Percentiles rank a stretch among this genome's conserved stretches.
Conservation (phyloP, 192 early-diverging fungal species). For the Mortierella antarctica region DNA sequence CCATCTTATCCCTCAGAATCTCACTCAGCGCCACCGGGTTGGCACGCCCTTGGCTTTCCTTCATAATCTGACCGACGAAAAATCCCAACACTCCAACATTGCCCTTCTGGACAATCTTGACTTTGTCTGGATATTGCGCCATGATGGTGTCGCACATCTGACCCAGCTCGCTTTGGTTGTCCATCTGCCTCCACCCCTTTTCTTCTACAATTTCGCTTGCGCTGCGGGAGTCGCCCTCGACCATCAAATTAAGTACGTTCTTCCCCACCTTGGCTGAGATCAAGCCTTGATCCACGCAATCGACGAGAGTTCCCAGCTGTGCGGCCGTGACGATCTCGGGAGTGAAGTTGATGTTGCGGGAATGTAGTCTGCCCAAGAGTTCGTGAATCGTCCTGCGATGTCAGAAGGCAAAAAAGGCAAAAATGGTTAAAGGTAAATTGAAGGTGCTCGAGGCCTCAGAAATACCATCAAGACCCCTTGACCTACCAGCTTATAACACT, state of each 20-base stretch:
- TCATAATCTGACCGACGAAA: slow-evolving; percentile 89
- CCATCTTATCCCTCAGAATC: slow-evolving; percentile 60
- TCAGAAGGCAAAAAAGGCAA: too few species aligned
- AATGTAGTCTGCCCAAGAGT: slow-evolving; percentile 65
- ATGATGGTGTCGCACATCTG: slow-evolving; percentile 59
- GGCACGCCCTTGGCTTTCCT: slow-evolving; percentile 79
- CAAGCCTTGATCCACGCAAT: slow-evolving; percentile 62
- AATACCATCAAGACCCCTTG: neutral
- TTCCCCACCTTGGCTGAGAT: slow-evolving; percentile 80
- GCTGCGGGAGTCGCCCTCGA: slow-evolving; percentile 67
- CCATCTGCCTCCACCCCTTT: slow-evolving; percentile 69
- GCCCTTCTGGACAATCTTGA: slow-evolving; percentile 68
- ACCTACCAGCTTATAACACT: slow-evolving; percentile 47
- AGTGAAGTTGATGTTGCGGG: slow-evolving; percentile 54
- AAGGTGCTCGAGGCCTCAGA: neutral
- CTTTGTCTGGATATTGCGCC: slow-evolving; percentile 57
- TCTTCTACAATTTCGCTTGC: slow-evolving; percentile 69
- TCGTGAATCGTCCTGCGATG: slow-evolving; percentile 68
- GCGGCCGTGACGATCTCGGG: slow-evolving; percentile 61
- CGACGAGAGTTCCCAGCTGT: slow-evolving; percentile 72
- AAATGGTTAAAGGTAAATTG: neutral
- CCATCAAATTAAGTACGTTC: slow-evolving; percentile 73
- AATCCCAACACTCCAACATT: slow-evolving; percentile 77
- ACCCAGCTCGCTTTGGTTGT: slow-evolving; percentile 54
- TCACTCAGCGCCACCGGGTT: slow-evolving; percentile 77